Percentiles rank a stretch among this genome's conserved stretches.
phyloP scores from a whole-genome alignment of 2,329 filamentous ascomycete genomes.

The Verticillium klebahnii region DNA sequence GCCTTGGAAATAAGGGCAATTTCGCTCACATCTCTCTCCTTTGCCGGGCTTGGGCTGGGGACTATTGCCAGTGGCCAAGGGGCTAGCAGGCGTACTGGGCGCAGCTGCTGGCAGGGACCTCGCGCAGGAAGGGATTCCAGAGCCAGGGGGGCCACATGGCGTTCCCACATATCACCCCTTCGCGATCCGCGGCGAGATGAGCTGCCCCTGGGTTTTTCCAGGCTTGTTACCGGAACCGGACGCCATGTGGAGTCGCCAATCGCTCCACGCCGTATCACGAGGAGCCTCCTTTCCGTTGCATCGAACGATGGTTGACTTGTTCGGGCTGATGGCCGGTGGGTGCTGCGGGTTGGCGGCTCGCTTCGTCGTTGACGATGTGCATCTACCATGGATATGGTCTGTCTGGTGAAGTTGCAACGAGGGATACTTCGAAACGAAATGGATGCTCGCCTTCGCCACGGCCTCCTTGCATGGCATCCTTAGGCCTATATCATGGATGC shows the following conservation, averaged over 20 bases:
- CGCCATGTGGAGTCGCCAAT: background rate
- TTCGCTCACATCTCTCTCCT: background rate
- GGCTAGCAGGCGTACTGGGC: background rate
- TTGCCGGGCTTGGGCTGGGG: constrained; percentile 1
- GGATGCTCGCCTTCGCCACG: background rate
- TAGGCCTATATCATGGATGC: background rate
- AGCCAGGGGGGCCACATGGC: constrained; percentile 4
- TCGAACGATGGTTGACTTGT: background rate
- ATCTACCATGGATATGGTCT: background rate
- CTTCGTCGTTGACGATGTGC: background rate
- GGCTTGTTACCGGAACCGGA: background rate
- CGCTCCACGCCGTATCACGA: background rate
- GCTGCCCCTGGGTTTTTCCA: background rate
- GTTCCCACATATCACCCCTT: background rate
- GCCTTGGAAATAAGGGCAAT: constrained; percentile 2
- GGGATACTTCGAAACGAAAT: background rate
- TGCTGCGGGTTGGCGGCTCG: background rate
- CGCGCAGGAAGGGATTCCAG: background rate
- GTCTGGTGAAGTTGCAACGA: background rate
- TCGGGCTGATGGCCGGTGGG: background rate
- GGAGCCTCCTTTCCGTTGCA: background rate
- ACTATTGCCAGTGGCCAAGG: background rate
- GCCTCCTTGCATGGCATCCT: background rate
- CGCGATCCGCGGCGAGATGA: constrained; percentile 1
- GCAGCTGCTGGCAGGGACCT: background rate